A percentile compares a stretch with the other conserved stretches of the same genome.
phyloP scores from a whole-genome alignment of 805 yeast species.

The Priceomyces medius region DNA sequence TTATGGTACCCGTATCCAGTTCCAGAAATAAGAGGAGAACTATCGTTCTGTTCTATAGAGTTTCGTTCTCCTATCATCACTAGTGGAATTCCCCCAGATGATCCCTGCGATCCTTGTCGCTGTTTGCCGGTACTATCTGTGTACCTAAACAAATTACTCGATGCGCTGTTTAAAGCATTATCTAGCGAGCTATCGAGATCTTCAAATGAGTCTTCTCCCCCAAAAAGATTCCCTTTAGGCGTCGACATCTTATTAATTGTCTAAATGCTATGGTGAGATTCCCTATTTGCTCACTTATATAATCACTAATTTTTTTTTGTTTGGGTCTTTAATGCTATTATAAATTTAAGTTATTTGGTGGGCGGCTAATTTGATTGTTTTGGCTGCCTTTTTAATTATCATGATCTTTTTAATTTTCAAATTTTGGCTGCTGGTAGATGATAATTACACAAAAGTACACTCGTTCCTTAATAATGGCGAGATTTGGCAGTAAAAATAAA shows the following conservation, averaged over 20 bases:
- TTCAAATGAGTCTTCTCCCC: conserved; percentile 45
- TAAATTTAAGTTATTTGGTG: too few relatives aligned
- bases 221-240: conserved; percentile 9
- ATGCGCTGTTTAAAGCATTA: conserved; percentile 56
- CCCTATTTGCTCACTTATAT: too few relatives aligned
- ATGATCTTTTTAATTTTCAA: too few relatives aligned
- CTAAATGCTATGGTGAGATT: too few relatives aligned
- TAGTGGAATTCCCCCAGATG: conserved; percentile 29
- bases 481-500: too few relatives aligned
- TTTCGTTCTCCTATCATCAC: conserved; percentile 25
- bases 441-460: too few relatives aligned
- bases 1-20: conserved; percentile 13
- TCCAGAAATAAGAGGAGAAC: conserved; percentile 29
- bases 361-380: too few relatives aligned
- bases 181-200: conserved; percentile 65
- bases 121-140: conserved; percentile 20
- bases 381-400: too few relatives aligned
- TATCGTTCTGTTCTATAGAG: conserved; percentile 23
- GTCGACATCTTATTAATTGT: conserved; percentile 1
- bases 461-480: too few relatives aligned
- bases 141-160: conserved; percentile 40
- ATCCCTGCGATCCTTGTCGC: conserved; percentile 27
- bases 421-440: too few relatives aligned
- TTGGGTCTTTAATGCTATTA: too few relatives aligned
- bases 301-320: too few relatives aligned